phyloP scores from a whole-genome alignment of 2,329 filamentous ascomycete genomes.

The Alternaria postmessia region DNA sequence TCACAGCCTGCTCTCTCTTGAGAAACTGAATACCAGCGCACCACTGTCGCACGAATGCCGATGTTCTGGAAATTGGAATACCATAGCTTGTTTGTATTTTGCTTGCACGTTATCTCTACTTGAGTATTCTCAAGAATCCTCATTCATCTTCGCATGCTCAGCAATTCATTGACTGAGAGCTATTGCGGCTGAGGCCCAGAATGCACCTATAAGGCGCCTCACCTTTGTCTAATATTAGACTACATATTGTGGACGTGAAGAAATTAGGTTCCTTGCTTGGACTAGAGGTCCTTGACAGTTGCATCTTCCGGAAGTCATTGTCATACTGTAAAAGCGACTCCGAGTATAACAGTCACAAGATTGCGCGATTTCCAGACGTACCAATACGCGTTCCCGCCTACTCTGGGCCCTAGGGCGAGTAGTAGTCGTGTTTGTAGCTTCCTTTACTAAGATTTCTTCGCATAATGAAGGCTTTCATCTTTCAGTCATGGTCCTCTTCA shows the following conservation, averaged over 20 bases:
- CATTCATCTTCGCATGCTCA: not conserved
- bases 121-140: not conserved
- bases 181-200: not conserved
- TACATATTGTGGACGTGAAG: not conserved
- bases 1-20: not conserved
- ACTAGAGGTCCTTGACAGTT: not conserved
- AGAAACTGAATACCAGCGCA: not conserved
- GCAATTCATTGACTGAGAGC: not conserved
- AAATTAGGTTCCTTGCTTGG: not conserved
- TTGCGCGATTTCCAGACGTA: not conserved
- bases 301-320: not conserved
- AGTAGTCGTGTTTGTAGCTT: slow-evolving; percentile 1
- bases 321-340: not conserved
- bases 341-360: not conserved
- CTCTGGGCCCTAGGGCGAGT: not conserved
- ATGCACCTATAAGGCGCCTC: not conserved
- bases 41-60: not conserved
- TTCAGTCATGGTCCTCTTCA: slow-evolving; percentile 81
- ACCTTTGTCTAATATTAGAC: not conserved
- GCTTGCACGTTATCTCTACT: not conserved
- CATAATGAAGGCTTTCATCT: too few relatives aligned
- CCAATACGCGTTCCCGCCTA: not conserved
- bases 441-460: not conserved
- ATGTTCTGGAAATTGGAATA: not conserved
- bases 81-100: not conserved